Percentiles rank a stretch among this genome's conserved stretches.
These are phyloP conservation scores for Botrytis galanthina DNA, from an alignment of 2,329 filamentous ascomycete species.

Conservation along the genomic window DNA sequence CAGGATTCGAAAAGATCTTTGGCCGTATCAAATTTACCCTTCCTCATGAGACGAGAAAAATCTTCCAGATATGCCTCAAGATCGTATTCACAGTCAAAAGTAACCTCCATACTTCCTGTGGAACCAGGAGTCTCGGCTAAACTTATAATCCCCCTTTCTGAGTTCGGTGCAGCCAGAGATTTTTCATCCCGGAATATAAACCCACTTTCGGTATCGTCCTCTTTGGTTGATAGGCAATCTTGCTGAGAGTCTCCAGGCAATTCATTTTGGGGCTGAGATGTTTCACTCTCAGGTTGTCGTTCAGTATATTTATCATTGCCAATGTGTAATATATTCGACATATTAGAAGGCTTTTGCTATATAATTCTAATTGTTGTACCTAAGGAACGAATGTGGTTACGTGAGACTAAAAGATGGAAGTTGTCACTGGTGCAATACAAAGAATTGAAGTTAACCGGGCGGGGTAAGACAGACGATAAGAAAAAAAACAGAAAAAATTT, in stretches of 20 bases:
- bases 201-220: not conserved
- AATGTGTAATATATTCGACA: not conserved
- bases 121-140: not conserved
- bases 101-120: not conserved
- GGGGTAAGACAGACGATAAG: not conserved
- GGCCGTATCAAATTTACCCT: not conserved
- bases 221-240: not conserved
- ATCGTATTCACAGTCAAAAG: not conserved
- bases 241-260: not conserved
- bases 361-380: fast-evolving
- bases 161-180: not conserved
- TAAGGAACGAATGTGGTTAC: not conserved
- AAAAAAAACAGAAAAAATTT: not conserved
- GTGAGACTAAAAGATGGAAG: not conserved
- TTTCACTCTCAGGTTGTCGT: not conserved
- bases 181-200: not conserved
- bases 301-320: not conserved
- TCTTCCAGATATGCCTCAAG: not conserved
- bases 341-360: not conserved
- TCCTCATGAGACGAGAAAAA: not conserved
- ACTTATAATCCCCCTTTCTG: not conserved
- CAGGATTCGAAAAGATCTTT: not conserved
- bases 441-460: not conserved
- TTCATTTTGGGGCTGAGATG: not conserved
- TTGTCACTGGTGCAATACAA: not conserved